These are phyloP conservation scores for Zelonia costaricensis DNA, from an alignment of 208 protist species.

Conservation along the genomic window DNA sequence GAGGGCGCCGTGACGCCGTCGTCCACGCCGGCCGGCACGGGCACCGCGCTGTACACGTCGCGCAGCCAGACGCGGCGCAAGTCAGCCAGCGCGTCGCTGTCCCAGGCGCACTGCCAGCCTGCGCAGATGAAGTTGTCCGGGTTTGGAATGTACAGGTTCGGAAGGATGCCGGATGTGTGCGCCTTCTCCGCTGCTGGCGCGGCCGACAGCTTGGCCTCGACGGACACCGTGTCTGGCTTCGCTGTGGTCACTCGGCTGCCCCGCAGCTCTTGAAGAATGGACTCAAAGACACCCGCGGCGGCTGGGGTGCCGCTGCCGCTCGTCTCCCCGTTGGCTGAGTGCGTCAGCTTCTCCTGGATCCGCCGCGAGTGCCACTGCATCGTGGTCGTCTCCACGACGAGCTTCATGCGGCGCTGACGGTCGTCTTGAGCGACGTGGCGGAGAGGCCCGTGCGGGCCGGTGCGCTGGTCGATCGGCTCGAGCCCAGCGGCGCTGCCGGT, in stretches of 20 bases:
- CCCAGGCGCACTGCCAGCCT: conserved; percentile 52
- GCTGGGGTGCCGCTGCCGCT: background rate
- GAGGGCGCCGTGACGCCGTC: conserved; percentile 6
- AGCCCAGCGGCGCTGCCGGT: conserved; percentile 7
- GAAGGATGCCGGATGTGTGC: background rate
- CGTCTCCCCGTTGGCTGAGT: background rate
- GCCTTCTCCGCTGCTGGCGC: background rate
- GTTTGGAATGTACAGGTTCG: conserved; percentile 67
- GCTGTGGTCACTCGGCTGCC: background rate
- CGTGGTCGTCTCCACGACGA: background rate
- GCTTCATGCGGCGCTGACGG: conserved; percentile 7
- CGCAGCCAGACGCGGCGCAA: conserved; percentile 54
- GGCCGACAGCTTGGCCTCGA: background rate
- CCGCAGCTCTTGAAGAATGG: conserved; percentile 9
- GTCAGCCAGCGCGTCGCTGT: conserved; percentile 53
- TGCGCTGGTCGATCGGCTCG: conserved; percentile 12
- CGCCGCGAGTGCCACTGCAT: conserved; percentile 33
- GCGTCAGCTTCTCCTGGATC: conserved; percentile 13
- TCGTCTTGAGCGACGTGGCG: conserved; percentile 12
- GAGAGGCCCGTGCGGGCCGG: background rate
- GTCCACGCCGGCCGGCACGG: conserved; percentile 7
- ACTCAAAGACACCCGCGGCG: conserved; percentile 6
- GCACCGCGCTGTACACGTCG: conserved; percentile 35
- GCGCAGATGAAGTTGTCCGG: conserved; percentile 62
- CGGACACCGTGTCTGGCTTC: background rate